A percentile compares a stretch with the other conserved stretches of the same genome.
Conservation (phyloP, 768 basidiomycete species). For the Coprinopsis sp. region DNA sequence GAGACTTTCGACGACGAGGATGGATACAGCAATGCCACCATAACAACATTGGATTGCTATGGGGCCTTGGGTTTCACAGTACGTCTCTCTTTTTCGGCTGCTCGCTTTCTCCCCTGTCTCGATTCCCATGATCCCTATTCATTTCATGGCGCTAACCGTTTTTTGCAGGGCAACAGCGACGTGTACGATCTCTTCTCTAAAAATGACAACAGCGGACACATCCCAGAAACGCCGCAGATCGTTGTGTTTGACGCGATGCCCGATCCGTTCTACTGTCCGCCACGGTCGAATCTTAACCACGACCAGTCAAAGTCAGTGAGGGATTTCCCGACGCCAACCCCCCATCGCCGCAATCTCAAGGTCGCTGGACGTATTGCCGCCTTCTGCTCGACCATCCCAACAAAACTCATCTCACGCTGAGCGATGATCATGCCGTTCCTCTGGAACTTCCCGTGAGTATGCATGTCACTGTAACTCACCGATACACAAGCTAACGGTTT, state of each 20-base stretch:
- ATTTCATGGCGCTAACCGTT: too few species aligned
- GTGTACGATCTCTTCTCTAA: too few species aligned
- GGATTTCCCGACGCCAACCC: constrained; percentile 16
- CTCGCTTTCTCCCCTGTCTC: neutral
- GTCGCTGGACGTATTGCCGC: constrained; percentile 19
- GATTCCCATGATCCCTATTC: too few species aligned
- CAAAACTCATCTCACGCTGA: constrained; percentile 8
- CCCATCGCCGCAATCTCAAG: constrained; percentile 9
- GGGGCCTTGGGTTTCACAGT: neutral
- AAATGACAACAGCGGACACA: neutral
- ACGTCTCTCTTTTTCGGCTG: neutral
- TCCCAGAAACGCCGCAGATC: neutral
- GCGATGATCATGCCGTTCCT: neutral
- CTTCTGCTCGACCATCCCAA: constrained; percentile 22
- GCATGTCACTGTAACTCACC: too few species aligned
- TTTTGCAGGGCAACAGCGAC: too few species aligned
- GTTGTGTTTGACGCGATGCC: neutral
- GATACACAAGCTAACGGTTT: too few species aligned
- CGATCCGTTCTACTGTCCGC: constrained; percentile 8
- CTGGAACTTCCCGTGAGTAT: too few species aligned
- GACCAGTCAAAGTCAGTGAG: constrained; percentile 16
- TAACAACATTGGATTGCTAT: neutral
- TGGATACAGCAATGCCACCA: constrained; percentile 2
- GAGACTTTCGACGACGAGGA: constrained; percentile 8
- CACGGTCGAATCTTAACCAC: constrained; percentile 14